Evolutionary conservation across 2,329 filamentous ascomycete species (phyloP).

Genomic region (Fusarium compactum): DNA sequence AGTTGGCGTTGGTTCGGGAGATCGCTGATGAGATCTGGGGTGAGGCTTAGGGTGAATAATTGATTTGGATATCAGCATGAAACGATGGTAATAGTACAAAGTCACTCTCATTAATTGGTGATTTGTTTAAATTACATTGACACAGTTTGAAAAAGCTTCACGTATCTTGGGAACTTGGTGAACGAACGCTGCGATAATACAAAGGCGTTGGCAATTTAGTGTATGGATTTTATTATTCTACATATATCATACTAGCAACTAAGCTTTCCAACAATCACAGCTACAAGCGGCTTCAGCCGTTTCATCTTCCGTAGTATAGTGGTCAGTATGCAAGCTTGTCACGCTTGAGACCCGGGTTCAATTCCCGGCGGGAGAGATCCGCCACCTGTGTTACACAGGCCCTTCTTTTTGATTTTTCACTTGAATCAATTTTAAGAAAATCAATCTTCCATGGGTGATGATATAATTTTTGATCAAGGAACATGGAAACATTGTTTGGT

Average conservation of each 20-base stretch:
- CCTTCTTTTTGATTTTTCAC: neutral
- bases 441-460: too few relatives aligned
- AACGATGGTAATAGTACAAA: neutral
- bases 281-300: neutral
- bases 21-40: conserved; percentile 80
- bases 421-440: too few relatives aligned
- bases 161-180: neutral
- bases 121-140: neutral
- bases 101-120: neutral
- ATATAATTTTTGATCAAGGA: neutral
- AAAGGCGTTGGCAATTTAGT: too few relatives aligned
- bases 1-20: conserved; percentile 76
- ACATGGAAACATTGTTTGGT: neutral
- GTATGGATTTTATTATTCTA: too few relatives aligned
- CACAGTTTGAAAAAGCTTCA: neutral
- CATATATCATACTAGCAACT: neutral
- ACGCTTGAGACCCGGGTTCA: conserved; percentile 14
- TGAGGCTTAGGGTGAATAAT: conserved; percentile 40
- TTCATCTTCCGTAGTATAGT: conserved; percentile 12
- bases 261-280: neutral
- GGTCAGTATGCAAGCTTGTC: conserved; percentile 14
- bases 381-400: conserved; percentile 4
- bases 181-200: too few relatives aligned
- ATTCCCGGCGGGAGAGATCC: conserved; percentile 13
- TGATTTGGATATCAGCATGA: neutral